A percentile compares a stretch with the other conserved stretches of the same genome.
phyloP scores from a whole-genome alignment of 352 stramenopile species.

The Peronospora farinosa region DNA sequence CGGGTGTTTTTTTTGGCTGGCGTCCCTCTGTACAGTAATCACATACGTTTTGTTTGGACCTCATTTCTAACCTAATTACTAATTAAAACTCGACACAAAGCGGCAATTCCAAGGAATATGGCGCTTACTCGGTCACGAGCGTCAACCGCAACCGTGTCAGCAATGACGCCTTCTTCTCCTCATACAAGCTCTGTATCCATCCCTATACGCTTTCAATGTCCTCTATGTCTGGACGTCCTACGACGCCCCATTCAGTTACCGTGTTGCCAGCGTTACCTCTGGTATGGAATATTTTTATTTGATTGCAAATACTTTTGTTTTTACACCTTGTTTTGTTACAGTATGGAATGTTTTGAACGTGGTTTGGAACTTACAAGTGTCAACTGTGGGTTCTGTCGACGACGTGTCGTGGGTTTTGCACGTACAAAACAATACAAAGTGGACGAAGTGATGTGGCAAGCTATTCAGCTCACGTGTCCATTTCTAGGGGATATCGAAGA shows the following conservation, averaged over 20 bases:
- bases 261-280: conserved; percentile 67
- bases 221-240: conserved; percentile 72
- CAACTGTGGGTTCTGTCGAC: conserved; percentile 76
- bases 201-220: conserved; percentile 65
- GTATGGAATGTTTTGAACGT: conserved; percentile 65
- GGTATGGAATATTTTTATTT: conserved; percentile 24
- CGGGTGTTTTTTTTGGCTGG: too few species aligned
- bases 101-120: conserved; percentile 18
- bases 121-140: conserved; percentile 28
- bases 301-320: neutral
- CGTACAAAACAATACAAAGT: conserved; percentile 71
- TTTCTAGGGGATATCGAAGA: conserved; percentile 30
- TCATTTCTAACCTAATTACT: too few species aligned
- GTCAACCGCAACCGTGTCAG: conserved; percentile 4
- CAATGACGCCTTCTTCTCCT: conserved; percentile 1
- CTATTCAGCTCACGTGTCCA: conserved; percentile 46
- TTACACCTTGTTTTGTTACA: conserved; percentile 16
- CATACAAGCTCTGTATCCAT: conserved; percentile 29
- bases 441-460: conserved; percentile 52
- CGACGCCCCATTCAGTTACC: conserved; percentile 57
- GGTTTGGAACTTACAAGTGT: conserved; percentile 65
- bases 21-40: too few species aligned
- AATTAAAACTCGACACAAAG: neutral
- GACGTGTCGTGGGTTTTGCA: conserved; percentile 67
- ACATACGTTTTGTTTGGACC: too few species aligned